Evolutionary conservation across 306 rosid genomes (phyloP), one percentile per base, ranked within the genome.

Genomic region (Quercus suber): DNA sequence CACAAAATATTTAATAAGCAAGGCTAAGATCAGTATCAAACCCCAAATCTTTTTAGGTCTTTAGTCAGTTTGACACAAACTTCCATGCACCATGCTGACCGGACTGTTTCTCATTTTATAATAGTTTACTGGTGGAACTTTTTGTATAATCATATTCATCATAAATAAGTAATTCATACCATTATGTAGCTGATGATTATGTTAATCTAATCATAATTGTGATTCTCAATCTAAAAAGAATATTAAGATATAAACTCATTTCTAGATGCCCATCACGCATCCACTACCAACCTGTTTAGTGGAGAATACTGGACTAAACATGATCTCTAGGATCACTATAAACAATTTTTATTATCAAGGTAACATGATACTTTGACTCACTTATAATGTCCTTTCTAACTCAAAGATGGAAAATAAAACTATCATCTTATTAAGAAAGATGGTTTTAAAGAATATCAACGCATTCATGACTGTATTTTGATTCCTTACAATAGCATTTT

Each of bases 51-150:
- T 41, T 28, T 28, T 41, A 8, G 12, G 3, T 41, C 45, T 41
- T 35, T 65, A 69, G 45, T 30, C 73, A 79, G 67, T 78, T 71
- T 76, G 57, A 57, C 73, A 74, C 81, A 67, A 69, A 57, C 23
- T 35, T 56, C 60, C 49, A 75, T 19, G 60, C 7, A n/a, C 35
- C 19, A 74, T 27, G 78, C 64, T 59, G 67, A 55, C 65, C 45
- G 37, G 78, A 73, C 65, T n/a, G 28, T 6, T 65, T 78, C 74
- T 41, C 6, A 45, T 71, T 0, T 6, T 35, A 58, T 56, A 19
- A 75, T 15, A 56, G 9, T 55, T 64, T 52, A 37, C 52, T 14
- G 20, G 55, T 31, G 57, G 35, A 33, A 63, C 64, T 59, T 37
- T 41, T 43, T 21, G 2, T 61, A 15, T 68, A 59, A 59, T 59